Conservation (phyloP, 2,329 filamentous ascomycete genomes). For the Aspergillus pseudoglaucus region DNA sequence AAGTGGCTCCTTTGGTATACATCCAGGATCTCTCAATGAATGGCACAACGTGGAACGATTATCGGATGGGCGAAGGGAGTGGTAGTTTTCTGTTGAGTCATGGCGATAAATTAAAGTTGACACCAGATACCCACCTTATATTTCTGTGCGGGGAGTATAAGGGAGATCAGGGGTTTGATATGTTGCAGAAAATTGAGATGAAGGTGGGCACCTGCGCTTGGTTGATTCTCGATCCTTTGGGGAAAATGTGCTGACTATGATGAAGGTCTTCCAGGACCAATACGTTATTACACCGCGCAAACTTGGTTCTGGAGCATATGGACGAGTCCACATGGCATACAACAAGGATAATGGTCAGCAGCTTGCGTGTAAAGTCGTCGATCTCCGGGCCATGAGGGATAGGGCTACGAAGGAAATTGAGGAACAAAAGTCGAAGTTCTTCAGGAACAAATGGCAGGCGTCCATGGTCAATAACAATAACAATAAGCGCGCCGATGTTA, state of each 20-base stretch:
- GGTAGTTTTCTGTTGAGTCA: slow-evolving; percentile 33
- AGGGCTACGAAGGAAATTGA: slow-evolving; percentile 3
- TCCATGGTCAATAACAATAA: neutral
- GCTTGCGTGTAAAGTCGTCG: slow-evolving; percentile 42
- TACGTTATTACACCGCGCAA: slow-evolving; percentile 35
- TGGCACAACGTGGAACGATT: slow-evolving; percentile 35
- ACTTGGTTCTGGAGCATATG: slow-evolving; percentile 39
- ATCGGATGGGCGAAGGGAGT: slow-evolving; percentile 25
- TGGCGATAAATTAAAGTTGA: slow-evolving; percentile 31
- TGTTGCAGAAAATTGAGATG: slow-evolving; percentile 29
- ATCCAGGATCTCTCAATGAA: slow-evolving; percentile 39
- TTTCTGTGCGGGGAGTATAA: slow-evolving; percentile 10
- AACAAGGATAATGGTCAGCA: slow-evolving; percentile 27
- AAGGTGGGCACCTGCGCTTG: slow-evolving; percentile 16
- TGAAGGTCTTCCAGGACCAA: slow-evolving; percentile 25
- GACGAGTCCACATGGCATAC: slow-evolving; percentile 39
- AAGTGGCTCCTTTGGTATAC: slow-evolving; percentile 38
- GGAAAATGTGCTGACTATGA: neutral
- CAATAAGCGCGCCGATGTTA: neutral
- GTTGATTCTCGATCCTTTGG: too few species aligned
- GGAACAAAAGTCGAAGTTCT: slow-evolving; percentile 8
- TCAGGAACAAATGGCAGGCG: neutral
- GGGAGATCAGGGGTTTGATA: slow-evolving; percentile 14
- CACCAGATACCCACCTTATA: slow-evolving; percentile 15
- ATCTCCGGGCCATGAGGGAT: slow-evolving; percentile 25